A percentile compares a stretch with the other conserved stretches of the same genome.
These are phyloP conservation scores for Erodium trifolium DNA, from an alignment of 441 rosid species.

Conservation along the genomic window DNA sequence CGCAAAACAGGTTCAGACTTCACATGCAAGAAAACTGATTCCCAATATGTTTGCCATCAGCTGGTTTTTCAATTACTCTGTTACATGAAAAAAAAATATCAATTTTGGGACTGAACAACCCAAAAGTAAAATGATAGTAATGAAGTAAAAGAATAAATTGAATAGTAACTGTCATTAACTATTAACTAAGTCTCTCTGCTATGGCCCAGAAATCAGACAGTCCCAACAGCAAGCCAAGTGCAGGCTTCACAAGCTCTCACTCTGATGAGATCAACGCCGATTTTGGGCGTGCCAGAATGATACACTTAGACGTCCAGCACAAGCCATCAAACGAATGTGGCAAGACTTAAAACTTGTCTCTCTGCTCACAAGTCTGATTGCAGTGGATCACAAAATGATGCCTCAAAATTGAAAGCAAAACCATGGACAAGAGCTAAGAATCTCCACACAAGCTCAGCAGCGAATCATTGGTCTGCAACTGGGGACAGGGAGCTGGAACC, in stretches of 20 bases:
- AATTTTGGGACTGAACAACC: not conserved
- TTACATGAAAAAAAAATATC: no score
- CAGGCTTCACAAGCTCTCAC: not conserved
- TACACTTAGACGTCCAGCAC: not conserved
- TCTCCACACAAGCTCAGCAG: constrained; percentile 6
- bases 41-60: no score
- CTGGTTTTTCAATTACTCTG: no score
- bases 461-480: constrained; percentile 15
- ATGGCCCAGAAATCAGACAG: not conserved
- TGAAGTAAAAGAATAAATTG: constrained; percentile 9
- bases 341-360: not conserved
- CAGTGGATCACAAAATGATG: not conserved
- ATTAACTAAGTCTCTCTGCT: not conserved
- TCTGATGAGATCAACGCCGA: not conserved
- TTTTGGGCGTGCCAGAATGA: not conserved
- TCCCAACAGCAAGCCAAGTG: no score
- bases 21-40: no score
- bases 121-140: not conserved
- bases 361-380: not conserved
- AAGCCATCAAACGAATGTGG: constrained; percentile 2
- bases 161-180: not conserved
- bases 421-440: not conserved
- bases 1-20: no score
- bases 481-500: constrained; percentile 17
- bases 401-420: not conserved